A percentile compares a stretch with the other conserved stretches of the same genome.
These are phyloP conservation scores for Aspergillus egyptiacus DNA, from an alignment of 495 filamentous ascomycete genomes.

Conservation along the genomic window DNA sequence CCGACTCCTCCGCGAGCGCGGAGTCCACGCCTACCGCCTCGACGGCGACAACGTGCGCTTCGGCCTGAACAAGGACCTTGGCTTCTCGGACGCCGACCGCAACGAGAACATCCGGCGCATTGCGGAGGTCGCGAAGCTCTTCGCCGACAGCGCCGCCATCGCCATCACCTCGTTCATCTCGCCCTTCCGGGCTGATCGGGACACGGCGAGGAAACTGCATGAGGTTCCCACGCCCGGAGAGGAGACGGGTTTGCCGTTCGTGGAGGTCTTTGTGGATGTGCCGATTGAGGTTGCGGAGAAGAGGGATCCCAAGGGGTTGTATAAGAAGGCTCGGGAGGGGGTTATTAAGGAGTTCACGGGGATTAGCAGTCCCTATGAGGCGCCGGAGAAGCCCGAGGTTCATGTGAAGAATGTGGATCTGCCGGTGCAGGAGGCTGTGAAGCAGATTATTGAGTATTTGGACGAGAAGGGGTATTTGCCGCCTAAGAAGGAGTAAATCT, in stretches of 20 bases:
- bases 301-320: conserved; percentile 93
- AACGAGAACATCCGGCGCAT: conserved; percentile 97
- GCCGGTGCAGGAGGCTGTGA: conserved; percentile 79
- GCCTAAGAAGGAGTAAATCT: conserved; percentile 36
- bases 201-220: conserved; percentile 75
- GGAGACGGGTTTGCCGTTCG: conserved; percentile 66
- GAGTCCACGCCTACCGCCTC: conserved; percentile 79
- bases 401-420: conserved; percentile 70
- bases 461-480: conserved; percentile 58
- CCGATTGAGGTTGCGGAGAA: conserved; percentile 85
- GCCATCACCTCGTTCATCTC: conserved; percentile 96
- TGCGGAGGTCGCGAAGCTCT: conserved; percentile 92
- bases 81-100: conserved; percentile 86
- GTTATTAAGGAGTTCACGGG: conserved; percentile 97
- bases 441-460: conserved; percentile 74
- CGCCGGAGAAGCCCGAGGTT: conserved; percentile 78
- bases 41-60: conserved; percentile 99
- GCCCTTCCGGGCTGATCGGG: conserved; percentile 80
- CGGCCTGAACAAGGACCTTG: conserved; percentile 94
- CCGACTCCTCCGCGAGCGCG: conserved; percentile 70
- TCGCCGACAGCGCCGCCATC: conserved; percentile 81
- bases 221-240: conserved; percentile 43
- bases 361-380: conserved; percentile 87
- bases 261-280: conserved; percentile 89
- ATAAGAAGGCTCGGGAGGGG: conserved; percentile 90